phyloP scores from a whole-genome alignment of 495 filamentous ascomycete genomes.

The Neurospora sp. region DNA sequence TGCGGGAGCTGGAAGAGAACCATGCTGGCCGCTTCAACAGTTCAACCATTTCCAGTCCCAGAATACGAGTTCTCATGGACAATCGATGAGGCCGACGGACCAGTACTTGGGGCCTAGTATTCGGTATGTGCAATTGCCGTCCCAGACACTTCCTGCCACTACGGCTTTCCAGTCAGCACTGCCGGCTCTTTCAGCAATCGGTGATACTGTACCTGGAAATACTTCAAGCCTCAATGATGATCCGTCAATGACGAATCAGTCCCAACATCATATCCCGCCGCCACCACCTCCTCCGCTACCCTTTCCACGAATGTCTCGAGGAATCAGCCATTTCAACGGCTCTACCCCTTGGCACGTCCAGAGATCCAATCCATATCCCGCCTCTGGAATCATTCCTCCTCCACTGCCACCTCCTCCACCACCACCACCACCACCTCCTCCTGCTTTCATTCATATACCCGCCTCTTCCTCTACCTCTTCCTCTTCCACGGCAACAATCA shows the following conservation, averaged over 20 bases:
- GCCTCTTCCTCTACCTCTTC: conserved; percentile 2
- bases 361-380: background rate
- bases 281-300: background rate
- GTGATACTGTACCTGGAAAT: background rate
- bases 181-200: background rate
- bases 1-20: background rate
- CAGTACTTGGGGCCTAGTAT: too few species aligned
- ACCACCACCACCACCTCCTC: conserved; percentile 19
- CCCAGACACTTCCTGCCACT: background rate
- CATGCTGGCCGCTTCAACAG: background rate
- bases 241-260: background rate
- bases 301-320: background rate
- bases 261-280: background rate
- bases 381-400: conserved; percentile 7
- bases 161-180: background rate
- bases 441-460: conserved; percentile 15
- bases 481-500: conserved; percentile 13
- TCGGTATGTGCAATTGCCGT: background rate
- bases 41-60: background rate
- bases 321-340: background rate
- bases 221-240: background rate
- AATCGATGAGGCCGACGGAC: background rate
- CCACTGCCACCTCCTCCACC: conserved; percentile 19
- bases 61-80: background rate
- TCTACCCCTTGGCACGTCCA: background rate